These are phyloP conservation scores for Leccinellum albellum DNA, from an alignment of 768 basidiomycete species.

Conservation along the genomic window DNA sequence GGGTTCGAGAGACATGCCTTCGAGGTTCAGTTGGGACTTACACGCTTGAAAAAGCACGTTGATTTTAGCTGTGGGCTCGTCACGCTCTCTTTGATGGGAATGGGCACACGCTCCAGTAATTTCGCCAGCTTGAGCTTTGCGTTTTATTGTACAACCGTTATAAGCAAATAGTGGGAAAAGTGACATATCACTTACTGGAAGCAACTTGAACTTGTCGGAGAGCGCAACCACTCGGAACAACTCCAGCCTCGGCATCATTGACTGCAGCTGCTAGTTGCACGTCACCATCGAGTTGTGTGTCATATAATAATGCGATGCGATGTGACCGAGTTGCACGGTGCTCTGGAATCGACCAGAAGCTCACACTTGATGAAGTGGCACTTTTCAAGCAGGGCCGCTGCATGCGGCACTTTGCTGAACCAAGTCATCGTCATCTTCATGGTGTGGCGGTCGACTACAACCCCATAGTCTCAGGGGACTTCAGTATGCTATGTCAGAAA, in stretches of 20 bases:
- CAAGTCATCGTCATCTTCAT: conserved; percentile 76
- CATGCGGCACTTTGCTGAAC: conserved; percentile 91
- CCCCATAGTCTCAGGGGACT: conserved; percentile 75
- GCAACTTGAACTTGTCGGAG: conserved; percentile 90
- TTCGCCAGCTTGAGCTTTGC: too few relatives aligned
- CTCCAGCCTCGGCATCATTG: conserved; percentile 84
- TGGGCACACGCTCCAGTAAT: conserved; percentile 95
- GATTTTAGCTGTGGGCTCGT: conserved; percentile 95
- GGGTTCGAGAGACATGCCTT: too few relatives aligned
- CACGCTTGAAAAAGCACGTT: conserved; percentile 90
- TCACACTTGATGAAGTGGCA: conserved; percentile 94
- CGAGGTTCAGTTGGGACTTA: too few relatives aligned
- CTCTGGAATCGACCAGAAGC: conserved; percentile 85
- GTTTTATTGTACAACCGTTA: conserved; percentile 47
- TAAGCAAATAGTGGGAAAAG: neutral
- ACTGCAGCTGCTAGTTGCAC: conserved; percentile 89
- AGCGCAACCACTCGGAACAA: conserved; percentile 93
- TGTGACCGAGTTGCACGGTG: conserved; percentile 81
- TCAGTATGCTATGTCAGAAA: conserved; percentile 65
- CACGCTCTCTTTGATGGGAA: conserved; percentile 96
- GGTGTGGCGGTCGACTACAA: conserved; percentile 85
- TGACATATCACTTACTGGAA: conserved; percentile 51
- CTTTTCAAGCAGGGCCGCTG: conserved; percentile 90
- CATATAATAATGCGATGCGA: conserved; percentile 87
- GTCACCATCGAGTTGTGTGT: conserved; percentile 93